Conservation (phyloP, 163 green algal species). For the Scenedesmus sp. region DNA sequence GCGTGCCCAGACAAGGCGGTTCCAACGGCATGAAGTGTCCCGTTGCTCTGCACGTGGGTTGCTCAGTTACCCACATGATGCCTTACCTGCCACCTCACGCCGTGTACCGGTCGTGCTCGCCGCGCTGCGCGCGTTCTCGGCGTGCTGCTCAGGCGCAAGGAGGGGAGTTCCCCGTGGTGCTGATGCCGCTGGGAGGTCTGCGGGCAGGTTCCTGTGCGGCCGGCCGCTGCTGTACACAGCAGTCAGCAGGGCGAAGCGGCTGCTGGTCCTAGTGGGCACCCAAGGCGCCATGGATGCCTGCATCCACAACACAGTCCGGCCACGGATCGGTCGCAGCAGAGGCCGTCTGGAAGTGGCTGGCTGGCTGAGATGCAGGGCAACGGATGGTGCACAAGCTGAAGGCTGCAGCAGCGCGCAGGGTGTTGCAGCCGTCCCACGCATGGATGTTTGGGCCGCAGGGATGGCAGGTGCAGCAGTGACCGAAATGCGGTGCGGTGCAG, state of each 20-base stretch:
- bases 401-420: neutral
- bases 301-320: neutral
- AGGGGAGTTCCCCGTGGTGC: constrained; percentile 81
- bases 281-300: constrained; percentile 6
- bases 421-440: constrained; percentile 5
- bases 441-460: constrained; percentile 31
- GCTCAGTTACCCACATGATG: too few relatives aligned
- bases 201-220: constrained; percentile 62
- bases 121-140: neutral
- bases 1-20: too few relatives aligned
- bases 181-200: constrained; percentile 75
- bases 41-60: too few relatives aligned
- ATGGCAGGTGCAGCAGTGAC: constrained; percentile 33
- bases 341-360: neutral
- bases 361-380: constrained; percentile 5
- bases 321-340: neutral
- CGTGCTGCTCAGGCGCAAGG: constrained; percentile 75
- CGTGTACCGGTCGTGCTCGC: neutral
- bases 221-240: constrained; percentile 89
- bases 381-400: constrained; percentile 28
- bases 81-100: too few relatives aligned
- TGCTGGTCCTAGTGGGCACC: constrained; percentile 75
- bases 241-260: constrained; percentile 78
- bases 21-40: too few relatives aligned
- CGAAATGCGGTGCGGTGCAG: neutral